Evolutionary conservation across 305 asterid species (phyloP), one percentile per base, ranked within the genome.

Genomic region (Coffea humblotiana): DNA sequence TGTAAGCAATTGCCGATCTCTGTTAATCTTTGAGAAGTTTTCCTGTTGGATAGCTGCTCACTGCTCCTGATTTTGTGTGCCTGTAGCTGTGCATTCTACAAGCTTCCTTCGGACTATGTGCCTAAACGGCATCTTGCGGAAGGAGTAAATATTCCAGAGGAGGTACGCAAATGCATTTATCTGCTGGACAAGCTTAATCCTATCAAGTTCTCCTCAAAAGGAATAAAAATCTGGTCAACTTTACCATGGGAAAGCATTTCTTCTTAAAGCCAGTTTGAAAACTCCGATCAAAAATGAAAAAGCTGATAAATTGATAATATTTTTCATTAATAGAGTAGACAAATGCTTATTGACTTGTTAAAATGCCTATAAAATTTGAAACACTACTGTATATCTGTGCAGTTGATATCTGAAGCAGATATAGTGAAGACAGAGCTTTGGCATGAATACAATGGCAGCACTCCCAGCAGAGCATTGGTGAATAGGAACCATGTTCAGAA

Each of bases 371-470:
- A 5, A 3, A 40, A 40, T 40, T 40, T 40, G 43, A 40, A 40
- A 1, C 43, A 40, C 43, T 40, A 65, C n/a, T n/a, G n/a, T 25
- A 43, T 27, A 18, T 47, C 80, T 19, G 58, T 83, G 80, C 89
- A 90, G 92, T 87, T 73, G 0, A 78, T 88, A 1, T 0, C 7
- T 0, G 61, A 77, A 74, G 79, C 52, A 6, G 88, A 86, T 32
- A 74, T 85, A 7, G 80, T 8, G 37, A 80, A 85, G 54, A 78
- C 82, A 0, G 40, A 64, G 3, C 91, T 90, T 27, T 90, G 94
- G 94, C 94, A 88, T 4, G 89, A 88, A 71, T 8, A 6, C 79
- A 19, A 15, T 32, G 84, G 83, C 68, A 64, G 18, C 51, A 1
- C 2, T 32, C 18, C 18, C 27, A 14, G 14, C 40, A 49, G 73